These are phyloP conservation scores for Aspergillus puulaauensis DNA, from an alignment of 2,329 filamentous ascomycete genomes.

Conservation along the genomic window DNA sequence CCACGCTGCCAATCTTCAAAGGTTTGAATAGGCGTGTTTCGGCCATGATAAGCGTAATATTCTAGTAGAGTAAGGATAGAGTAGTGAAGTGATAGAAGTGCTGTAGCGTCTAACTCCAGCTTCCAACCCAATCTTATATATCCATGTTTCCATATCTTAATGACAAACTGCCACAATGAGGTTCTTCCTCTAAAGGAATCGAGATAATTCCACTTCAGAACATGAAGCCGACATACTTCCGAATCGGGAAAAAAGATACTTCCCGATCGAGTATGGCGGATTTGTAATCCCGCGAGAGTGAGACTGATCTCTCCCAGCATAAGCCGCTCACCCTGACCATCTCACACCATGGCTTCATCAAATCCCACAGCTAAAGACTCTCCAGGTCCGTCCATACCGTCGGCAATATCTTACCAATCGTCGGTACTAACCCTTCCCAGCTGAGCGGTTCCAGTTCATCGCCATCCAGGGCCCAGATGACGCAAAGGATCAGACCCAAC, in stretches of 20 bases:
- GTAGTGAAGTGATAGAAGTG: background rate
- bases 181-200: background rate
- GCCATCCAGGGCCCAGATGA: background rate
- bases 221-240: too few relatives aligned
- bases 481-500: background rate
- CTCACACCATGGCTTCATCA: background rate
- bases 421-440: background rate
- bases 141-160: background rate
- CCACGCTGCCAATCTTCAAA: conserved; percentile 43
- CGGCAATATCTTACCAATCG: too few relatives aligned
- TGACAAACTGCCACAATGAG: background rate
- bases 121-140: background rate
- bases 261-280: background rate
- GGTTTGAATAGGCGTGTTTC: conserved; percentile 31
- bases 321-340: background rate
- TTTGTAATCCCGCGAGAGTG: background rate
- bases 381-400: too few relatives aligned
- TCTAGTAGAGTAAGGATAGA: too few relatives aligned
- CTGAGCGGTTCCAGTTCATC: conserved; percentile 1
- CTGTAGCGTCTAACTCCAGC: background rate
- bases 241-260: conserved; percentile 1
- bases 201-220: too few relatives aligned
- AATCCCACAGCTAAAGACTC: background rate
- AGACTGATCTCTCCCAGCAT: background rate
- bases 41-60: background rate